Evolutionary conservation across 2,329 filamentous ascomycete genomes (phyloP), one percentile per base, ranked within the genome.

Genomic region (Aureobasidium sp.): DNA sequence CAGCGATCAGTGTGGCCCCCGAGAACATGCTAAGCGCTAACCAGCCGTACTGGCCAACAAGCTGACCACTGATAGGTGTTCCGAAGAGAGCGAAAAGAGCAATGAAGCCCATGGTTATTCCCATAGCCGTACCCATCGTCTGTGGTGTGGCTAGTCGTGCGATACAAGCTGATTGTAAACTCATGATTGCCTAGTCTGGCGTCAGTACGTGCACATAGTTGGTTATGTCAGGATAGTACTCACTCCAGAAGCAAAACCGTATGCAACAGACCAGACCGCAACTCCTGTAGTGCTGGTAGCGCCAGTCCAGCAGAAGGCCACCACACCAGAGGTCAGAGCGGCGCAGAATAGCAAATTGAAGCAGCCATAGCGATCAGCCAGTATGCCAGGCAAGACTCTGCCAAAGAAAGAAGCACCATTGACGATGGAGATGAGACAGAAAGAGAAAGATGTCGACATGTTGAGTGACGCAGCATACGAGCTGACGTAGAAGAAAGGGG

Each of bases 361-460:
- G 3, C 70, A 67, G 6, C 76, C 76, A 39, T 73, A 71, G 37
- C 72, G 71, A 61, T 77, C 76, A 2, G 75, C 74, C 7, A 73
- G 64, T 34, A 76, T 83, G 0, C 83, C 82, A 5, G 80, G 74
- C 29, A 85, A 73, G 71, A 59, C 4, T 11, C 82, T 79, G 0
- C 83, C 83, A 41, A 82, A 76, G 0, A 77, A 78, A 0, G 81
- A 84, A 1, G 84, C 80, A 0, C 77, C 82, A 67, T 89, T 89
- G 64, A 88, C 75, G 55, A 89, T 84, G 1, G 85, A 79, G 1
- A 89, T 72, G 2, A 88, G 75, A 66, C 87, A 88, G 63, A 83
- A 86, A 0, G 82, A 82, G 1, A 88, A 70, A 0, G 81, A 76
- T 5, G 75, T 66, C 62, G 63, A 66, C 61, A 68, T 65, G 27